A percentile compares a stretch with the other conserved stretches of the same genome.
phyloP scores from a whole-genome alignment of 176 grass and related monocot species.

The Typha latifolia region DNA sequence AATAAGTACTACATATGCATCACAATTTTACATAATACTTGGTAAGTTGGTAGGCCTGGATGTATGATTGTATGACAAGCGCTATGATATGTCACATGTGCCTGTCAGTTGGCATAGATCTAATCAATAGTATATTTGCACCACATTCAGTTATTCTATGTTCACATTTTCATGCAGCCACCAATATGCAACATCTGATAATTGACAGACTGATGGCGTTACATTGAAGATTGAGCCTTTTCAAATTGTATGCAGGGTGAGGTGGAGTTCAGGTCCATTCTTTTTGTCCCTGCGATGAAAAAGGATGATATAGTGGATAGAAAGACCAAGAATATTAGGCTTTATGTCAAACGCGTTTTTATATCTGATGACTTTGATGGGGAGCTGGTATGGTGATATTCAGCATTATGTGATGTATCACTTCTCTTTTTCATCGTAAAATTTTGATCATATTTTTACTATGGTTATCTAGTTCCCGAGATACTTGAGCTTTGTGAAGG shows the following conservation, averaged over 20 bases:
- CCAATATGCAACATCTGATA: too few species aligned
- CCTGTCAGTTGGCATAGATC: background rate
- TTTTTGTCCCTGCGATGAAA: constrained; percentile 76
- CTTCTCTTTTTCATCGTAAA: background rate
- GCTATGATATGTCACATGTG: background rate
- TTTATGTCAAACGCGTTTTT: constrained; percentile 93
- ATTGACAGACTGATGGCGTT: too few species aligned
- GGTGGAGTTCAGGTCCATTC: constrained; percentile 97
- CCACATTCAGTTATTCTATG: too few species aligned
- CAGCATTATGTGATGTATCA: constrained; percentile 7
- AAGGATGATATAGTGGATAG: constrained; percentile 80
- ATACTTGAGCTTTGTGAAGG: constrained; percentile 98
- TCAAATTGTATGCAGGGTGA: constrained; percentile 54
- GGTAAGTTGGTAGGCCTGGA: background rate
- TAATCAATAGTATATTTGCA: background rate
- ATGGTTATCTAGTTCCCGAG: constrained; percentile 69
- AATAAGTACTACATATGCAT: too few species aligned
- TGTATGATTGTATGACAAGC: background rate
- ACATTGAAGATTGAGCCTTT: background rate
- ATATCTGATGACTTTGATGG: constrained; percentile 98
- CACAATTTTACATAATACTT: background rate
- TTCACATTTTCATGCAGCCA: background rate
- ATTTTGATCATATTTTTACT: constrained; percentile 4
- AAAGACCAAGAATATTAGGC: constrained; percentile 93
- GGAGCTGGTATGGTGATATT: constrained; percentile 50